Conservation (phyloP, 2,329 filamentous ascomycete genomes). For the Gyromitra esculenta region DNA sequence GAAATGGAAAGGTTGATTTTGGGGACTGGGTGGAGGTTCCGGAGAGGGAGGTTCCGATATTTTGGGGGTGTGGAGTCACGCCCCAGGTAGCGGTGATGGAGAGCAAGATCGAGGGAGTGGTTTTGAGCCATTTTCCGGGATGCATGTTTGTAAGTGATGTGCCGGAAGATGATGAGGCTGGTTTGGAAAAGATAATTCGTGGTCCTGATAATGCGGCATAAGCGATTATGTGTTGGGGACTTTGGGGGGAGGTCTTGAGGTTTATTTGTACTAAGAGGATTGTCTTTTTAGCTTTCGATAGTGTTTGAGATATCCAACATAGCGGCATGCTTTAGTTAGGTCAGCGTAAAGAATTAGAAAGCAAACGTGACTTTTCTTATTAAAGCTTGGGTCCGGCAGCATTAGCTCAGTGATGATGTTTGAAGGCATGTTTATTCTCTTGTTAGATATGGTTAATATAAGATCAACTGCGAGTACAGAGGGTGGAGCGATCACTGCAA, state of each 20-base stretch:
- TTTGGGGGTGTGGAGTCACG: conserved; percentile 74
- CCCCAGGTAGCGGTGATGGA: conserved; percentile 72
- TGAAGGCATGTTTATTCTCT: too few species aligned
- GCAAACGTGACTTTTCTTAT: too few species aligned
- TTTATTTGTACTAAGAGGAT: neutral
- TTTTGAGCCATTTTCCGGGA: conserved; percentile 70
- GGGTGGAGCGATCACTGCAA: too few species aligned
- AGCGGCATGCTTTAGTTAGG: too few species aligned
- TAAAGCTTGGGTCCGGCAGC: too few species aligned
- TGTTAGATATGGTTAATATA: too few species aligned
- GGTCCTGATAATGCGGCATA: neutral
- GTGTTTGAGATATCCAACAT: neutral
- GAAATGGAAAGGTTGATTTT: conserved; percentile 67
- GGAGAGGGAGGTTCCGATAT: conserved; percentile 66
- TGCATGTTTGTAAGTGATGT: conserved; percentile 71
- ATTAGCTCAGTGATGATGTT: too few species aligned
- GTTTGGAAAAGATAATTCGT: conserved; percentile 9
- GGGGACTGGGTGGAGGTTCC: conserved; percentile 65
- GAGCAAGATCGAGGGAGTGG: conserved; percentile 66
- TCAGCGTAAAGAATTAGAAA: too few species aligned
- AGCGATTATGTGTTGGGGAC: neutral
- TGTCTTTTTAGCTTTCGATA: neutral
- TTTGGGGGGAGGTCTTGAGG: neutral
- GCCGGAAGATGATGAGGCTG: conserved; percentile 61
- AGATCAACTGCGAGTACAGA: too few species aligned